Conservation (phyloP, 768 basidiomycete species). For the Panaeolus cyanescens region DNA sequence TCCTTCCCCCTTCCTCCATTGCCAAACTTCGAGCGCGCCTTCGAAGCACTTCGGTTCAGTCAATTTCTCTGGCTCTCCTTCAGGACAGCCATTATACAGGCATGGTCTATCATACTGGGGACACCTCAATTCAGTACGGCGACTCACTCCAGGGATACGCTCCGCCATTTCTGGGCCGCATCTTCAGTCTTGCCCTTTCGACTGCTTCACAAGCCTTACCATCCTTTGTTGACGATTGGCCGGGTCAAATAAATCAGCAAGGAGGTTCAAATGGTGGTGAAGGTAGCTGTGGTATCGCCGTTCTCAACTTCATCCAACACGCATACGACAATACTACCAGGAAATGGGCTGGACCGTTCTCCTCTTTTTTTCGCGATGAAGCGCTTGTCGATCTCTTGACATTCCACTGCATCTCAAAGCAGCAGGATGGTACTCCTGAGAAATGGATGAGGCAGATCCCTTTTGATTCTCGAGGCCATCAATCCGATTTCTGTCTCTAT, state of each 20-base stretch:
- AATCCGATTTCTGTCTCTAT: too few species aligned
- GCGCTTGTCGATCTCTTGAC: conserved; percentile 11
- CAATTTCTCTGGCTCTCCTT: conserved; percentile 1
- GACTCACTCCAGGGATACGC: conserved; percentile 14
- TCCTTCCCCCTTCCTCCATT: too few species aligned
- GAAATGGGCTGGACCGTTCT: conserved; percentile 5
- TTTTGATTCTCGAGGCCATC: too few species aligned
- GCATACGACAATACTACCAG: neutral
- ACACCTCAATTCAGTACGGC: conserved; percentile 9
- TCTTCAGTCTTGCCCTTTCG: too few species aligned
- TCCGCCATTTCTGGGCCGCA: neutral
- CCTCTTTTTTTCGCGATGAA: conserved; percentile 12
- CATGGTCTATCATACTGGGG: conserved; percentile 3
- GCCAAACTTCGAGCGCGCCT: neutral
- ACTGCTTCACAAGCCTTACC: conserved; percentile 15
- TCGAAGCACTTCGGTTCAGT: neutral
- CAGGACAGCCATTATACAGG: conserved; percentile 10
- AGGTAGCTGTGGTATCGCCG: conserved; percentile 21
- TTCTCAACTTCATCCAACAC: conserved; percentile 16
- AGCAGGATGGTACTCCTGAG: too few species aligned
- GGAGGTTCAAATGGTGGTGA: conserved; percentile 12
- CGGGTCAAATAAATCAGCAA: conserved; percentile 11
- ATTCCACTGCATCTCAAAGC: too few species aligned
- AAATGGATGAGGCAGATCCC: too few species aligned
- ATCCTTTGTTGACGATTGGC: neutral